Conservation (phyloP, 257 asterid genomes). For the Scutellaria minor region DNA sequence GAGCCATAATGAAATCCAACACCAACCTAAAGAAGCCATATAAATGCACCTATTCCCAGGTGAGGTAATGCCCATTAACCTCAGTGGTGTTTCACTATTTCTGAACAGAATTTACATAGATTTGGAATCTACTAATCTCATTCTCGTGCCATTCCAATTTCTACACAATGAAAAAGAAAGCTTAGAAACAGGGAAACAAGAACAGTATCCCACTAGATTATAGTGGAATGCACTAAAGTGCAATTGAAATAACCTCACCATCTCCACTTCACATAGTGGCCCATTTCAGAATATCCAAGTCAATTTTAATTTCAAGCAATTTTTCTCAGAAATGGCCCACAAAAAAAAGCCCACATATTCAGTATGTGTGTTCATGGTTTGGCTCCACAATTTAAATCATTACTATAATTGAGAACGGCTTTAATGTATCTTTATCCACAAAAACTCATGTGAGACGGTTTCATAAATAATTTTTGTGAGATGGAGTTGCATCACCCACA, state of each 20-base stretch:
- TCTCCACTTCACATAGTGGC: slow-evolving; percentile 29
- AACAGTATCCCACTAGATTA: no score
- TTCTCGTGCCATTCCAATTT: slow-evolving; percentile 6
- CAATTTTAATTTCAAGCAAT: no score
- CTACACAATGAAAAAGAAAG: slow-evolving; percentile 18
- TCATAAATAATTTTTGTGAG: no score
- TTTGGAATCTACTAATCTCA: slow-evolving; percentile 18
- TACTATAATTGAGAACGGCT: no score
- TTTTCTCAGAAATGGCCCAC: no score
- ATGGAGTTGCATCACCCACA: no score
- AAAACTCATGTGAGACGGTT: no score
- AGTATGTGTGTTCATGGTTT: no score
- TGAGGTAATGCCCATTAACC: slow-evolving; percentile 12
- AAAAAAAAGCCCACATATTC: no score
- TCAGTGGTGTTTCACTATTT: slow-evolving; percentile 25
- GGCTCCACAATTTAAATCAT: no score
- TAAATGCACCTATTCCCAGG: slow-evolving; percentile 29
- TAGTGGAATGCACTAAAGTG: not conserved
- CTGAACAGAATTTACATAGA: slow-evolving; percentile 13
- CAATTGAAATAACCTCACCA: slow-evolving; percentile 26
- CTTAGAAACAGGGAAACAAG: not conserved
- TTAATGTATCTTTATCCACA: no score
- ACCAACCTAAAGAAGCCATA: slow-evolving; percentile 12
- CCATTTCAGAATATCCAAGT: not conserved
- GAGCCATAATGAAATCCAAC: slow-evolving; percentile 33